Evolutionary conservation across 345 rosid genomes (phyloP).

Genomic region (Excoecaria cochinchinensis): DNA sequence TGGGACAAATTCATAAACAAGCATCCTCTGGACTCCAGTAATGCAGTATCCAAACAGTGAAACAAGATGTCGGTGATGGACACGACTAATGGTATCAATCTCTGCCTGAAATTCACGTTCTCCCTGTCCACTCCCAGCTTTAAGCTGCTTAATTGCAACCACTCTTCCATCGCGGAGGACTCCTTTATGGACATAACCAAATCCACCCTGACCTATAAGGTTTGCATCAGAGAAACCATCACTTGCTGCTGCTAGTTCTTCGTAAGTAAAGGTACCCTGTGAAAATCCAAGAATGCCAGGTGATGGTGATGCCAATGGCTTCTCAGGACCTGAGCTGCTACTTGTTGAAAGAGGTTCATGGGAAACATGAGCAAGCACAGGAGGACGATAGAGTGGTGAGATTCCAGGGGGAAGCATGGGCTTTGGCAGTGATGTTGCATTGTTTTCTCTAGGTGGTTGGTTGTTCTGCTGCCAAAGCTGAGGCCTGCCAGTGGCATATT

Average conservation of each 20-base stretch:
- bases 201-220: slow-evolving; percentile 34
- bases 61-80: slow-evolving; percentile 32
- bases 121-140: slow-evolving; percentile 34
- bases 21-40: slow-evolving; percentile 24
- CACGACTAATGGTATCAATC: slow-evolving; percentile 28
- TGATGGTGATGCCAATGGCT: slow-evolving; percentile 1
- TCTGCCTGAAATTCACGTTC: slow-evolving; percentile 37
- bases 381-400: background rate
- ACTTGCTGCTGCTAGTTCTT: slow-evolving; percentile 26
- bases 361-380: slow-evolving; percentile 13
- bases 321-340: slow-evolving; percentile 16
- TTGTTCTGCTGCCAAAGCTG: slow-evolving; percentile 41
- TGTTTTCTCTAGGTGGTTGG: slow-evolving; percentile 18
- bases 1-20: slow-evolving; percentile 33
- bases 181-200: slow-evolving; percentile 34
- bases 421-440: slow-evolving; percentile 29
- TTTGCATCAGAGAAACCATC: slow-evolving; percentile 21
- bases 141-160: slow-evolving; percentile 33
- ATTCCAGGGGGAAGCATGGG: slow-evolving; percentile 34
- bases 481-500: slow-evolving; percentile 9
- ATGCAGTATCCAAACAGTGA: slow-evolving; percentile 29
- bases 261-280: slow-evolving; percentile 17
- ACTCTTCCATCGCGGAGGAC: slow-evolving; percentile 23
- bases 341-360: slow-evolving; percentile 24
- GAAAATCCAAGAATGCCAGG: slow-evolving; percentile 15